Percentiles rank a stretch among this genome's conserved stretches.
phyloP scores from a whole-genome alignment of 2,329 filamentous ascomycete genomes.

The Eutypella sp. region DNA sequence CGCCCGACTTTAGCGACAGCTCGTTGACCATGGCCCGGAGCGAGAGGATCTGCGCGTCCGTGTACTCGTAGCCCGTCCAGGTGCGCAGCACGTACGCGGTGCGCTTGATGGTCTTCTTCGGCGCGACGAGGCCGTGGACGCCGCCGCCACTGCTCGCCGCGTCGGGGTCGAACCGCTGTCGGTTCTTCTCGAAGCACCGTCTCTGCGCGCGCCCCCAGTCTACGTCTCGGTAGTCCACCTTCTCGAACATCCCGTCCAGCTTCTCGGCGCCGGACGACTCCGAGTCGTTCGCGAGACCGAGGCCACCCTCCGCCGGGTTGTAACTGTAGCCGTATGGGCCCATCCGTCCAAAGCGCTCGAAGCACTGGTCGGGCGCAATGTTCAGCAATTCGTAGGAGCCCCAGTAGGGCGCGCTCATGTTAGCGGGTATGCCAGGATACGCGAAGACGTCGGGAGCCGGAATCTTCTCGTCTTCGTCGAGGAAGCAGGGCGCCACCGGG shows the following conservation, averaged over 20 bases:
- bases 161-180: slow-evolving; percentile 38
- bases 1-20: slow-evolving; percentile 57
- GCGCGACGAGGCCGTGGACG: slow-evolving; percentile 2
- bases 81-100: slow-evolving; percentile 62
- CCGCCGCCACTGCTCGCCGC: slow-evolving; percentile 2
- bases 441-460: slow-evolving; percentile 34
- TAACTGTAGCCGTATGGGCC: slow-evolving; percentile 68
- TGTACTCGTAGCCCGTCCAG: slow-evolving; percentile 61
- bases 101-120: slow-evolving; percentile 29
- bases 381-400: slow-evolving; percentile 60
- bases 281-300: slow-evolving; percentile 53
- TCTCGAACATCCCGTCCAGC: slow-evolving; percentile 30
- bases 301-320: slow-evolving; percentile 56
- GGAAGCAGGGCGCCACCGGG: slow-evolving; percentile 36
- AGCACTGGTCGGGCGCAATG: slow-evolving; percentile 61
- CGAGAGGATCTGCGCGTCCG: slow-evolving; percentile 59
- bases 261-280: slow-evolving; percentile 56
- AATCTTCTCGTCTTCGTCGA: slow-evolving; percentile 42
- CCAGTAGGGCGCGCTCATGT: slow-evolving; percentile 60
- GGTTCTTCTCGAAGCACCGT: slow-evolving; percentile 41
- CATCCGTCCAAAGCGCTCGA: slow-evolving; percentile 63
- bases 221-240: slow-evolving; percentile 30
- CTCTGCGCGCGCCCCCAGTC: slow-evolving; percentile 30
- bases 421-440: slow-evolving; percentile 56
- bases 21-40: slow-evolving; percentile 62